Conservation (phyloP, 2,329 filamentous ascomycete genomes). For the Lecanicillium sp. region DNA sequence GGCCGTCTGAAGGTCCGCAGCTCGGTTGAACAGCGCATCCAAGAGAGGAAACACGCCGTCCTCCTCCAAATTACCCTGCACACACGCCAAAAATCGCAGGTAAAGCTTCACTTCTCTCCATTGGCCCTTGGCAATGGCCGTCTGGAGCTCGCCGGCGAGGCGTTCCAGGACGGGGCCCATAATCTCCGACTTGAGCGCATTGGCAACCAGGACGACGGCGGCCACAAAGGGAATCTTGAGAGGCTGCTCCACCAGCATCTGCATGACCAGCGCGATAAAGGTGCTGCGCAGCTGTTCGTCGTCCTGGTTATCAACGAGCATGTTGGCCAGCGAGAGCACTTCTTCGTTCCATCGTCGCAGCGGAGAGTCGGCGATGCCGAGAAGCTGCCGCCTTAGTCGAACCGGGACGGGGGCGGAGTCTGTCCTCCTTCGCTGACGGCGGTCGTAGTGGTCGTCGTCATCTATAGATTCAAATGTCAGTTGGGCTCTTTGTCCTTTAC, state of each 20-base stretch:
- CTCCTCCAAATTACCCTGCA: conserved; percentile 72
- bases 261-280: conserved; percentile 67
- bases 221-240: conserved; percentile 96
- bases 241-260: conserved; percentile 81
- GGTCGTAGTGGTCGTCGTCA: conserved; percentile 67
- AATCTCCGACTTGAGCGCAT: conserved; percentile 69
- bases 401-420: conserved; percentile 62
- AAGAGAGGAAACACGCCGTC: conserved; percentile 80
- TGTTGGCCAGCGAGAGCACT: conserved; percentile 64
- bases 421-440: conserved; percentile 64
- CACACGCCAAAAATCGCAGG: conserved; percentile 79
- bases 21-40: conserved; percentile 82
- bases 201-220: conserved; percentile 71
- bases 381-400: conserved; percentile 68
- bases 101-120: conserved; percentile 91
- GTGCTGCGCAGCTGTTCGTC: conserved; percentile 67
- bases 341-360: conserved; percentile 74
- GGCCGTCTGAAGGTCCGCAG: conserved; percentile 87
- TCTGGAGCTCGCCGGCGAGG: conserved; percentile 54
- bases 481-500: neutral
- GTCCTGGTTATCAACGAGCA: conserved; percentile 77
- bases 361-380: conserved; percentile 75
- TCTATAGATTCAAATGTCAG: conserved; percentile 18
- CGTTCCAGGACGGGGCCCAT: conserved; percentile 62
- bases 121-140: conserved; percentile 60